Base-by-base conservation (phyloP, 306 rosid species). In the Cucurbita maxima region DNA sequence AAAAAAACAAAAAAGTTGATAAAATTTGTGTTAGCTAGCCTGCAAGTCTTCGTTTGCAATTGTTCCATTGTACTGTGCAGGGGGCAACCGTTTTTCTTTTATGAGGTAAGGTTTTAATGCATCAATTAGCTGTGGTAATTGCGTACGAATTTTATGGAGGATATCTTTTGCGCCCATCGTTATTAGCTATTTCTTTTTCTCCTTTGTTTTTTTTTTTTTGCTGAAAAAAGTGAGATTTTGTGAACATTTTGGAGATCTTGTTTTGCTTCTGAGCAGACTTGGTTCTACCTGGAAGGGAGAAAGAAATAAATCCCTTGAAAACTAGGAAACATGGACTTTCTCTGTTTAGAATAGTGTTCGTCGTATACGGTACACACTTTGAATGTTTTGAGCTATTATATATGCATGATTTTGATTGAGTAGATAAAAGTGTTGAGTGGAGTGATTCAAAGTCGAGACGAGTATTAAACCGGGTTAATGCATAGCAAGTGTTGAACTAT, bases 41-140 rank as follows among this genome's bases (percentile, higher is more conserved):
- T 63, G 30, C 69, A 9, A 40, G 1, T 63, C 18, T 63, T 41
- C 71, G 36, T n/a, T 43, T n/a, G 9, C 71, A n/a, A 43, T 41
- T 64, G 38, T 66, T 66, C 71, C 37, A 43, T 19, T 66, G 72
- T 66, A 19, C 19, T 44, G 72, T 66, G 72, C 54, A 44, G 72
- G 38, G 53, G 11, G 37, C 9, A 10, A 41, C 53, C 1, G n/a
- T n/a, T 62, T 63, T 41, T 2, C 25, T 40, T 13, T 63, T 8
- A 63, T 9, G 71, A 38, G 71, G 71, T 41, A 63, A 41, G 71
- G 22, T 22, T 58, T 25, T 58, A 25, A 58, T 63, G 34, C 48
- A 12, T 37, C 45, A 2, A 61, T 63, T n/a, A 40, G 10, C n/a
- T 40, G 25, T 40, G 48, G 70, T 62, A 62, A 15, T 38, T 62